phyloP scores from a whole-genome alignment of 345 rosid species.

The Nephelium lappaceum region DNA sequence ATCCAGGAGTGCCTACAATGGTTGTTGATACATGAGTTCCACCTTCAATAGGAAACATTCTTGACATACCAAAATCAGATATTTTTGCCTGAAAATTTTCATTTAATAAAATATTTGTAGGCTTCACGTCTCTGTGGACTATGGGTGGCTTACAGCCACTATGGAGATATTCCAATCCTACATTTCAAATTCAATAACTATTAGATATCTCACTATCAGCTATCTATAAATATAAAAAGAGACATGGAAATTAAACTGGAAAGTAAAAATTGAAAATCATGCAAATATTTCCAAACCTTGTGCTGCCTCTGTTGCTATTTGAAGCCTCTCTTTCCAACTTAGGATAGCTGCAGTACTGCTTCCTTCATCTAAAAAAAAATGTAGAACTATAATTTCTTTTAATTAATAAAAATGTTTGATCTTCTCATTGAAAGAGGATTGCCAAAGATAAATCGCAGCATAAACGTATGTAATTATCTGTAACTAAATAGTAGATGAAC shows the following conservation, averaged over 20 bases:
- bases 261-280: too few species aligned
- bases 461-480: too few species aligned
- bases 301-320: slow-evolving; percentile 53
- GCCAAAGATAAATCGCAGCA: too few species aligned
- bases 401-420: too few species aligned
- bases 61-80: slow-evolving; percentile 35
- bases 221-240: too few species aligned
- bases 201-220: background rate
- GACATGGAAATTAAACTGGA: background rate
- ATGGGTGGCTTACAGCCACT: slow-evolving; percentile 57
- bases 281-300: slow-evolving; percentile 36
- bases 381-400: too few species aligned
- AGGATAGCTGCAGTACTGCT: slow-evolving; percentile 10
- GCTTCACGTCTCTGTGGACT: slow-evolving; percentile 58
- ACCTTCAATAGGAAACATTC: slow-evolving; percentile 32
- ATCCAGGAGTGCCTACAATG: slow-evolving; percentile 55
- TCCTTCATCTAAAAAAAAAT: too few species aligned
- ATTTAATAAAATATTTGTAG: slow-evolving; percentile 48
- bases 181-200: background rate
- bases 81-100: slow-evolving; percentile 43
- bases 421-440: too few species aligned
- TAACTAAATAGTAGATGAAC: too few species aligned
- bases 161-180: slow-evolving; percentile 65
- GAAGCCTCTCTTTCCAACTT: slow-evolving; percentile 49
- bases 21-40: slow-evolving; percentile 40